Base-by-base conservation (phyloP, 225 moss, liverwort and hornwort genomes). In the Asterella californica region DNA sequence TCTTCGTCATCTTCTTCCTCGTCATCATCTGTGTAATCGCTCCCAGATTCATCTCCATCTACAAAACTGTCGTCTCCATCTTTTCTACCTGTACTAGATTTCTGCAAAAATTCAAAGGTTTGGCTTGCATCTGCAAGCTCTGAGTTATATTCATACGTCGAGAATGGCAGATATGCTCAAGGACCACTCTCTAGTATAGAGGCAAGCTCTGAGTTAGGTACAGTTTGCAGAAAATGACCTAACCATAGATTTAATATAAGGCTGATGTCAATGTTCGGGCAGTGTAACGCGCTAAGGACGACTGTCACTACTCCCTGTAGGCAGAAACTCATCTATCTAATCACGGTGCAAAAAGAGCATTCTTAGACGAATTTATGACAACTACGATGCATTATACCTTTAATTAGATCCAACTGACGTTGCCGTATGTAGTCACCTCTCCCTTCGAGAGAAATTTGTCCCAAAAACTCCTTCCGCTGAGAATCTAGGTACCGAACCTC, bases 1-100 rank as follows among this genome's bases (percentile, higher is more conserved):
- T 86, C 77, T 49, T 85, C 77, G 62, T 79, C 74, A 68, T 83
- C 72, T 70, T 84, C 71, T 53, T 88, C 90, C 38, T 75, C 84
- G 8, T 34, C 57, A 15, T 76, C 76, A 37, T 85, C 87, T 55
- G 49, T 45, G 32, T 70, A 83, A 69, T 75, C 81, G 47, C 80
- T 77, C 42, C 75, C 79, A 85, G 53, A 76, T 74, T 82, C 81
- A 79, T 85, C 81, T 67, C 84, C 79, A 82, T 85, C 80, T 29
- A 77, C 70, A 0, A 30, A 61, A 47, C 25, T 79, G 33, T 47
- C 71, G 32, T 73, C 48, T 57, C 49, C 57, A 75, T 32, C 76
- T 72, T 48, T 65, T 64, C 46, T 74, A 60, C 33, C 63, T 42
- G 27, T 47, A 45, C 12, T 45, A 1, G 68, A 15, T 30, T 78